Evolutionary conservation across 192 early-diverging fungal genomes (phyloP).

Genomic region (Dimargaris xerosporica): DNA sequence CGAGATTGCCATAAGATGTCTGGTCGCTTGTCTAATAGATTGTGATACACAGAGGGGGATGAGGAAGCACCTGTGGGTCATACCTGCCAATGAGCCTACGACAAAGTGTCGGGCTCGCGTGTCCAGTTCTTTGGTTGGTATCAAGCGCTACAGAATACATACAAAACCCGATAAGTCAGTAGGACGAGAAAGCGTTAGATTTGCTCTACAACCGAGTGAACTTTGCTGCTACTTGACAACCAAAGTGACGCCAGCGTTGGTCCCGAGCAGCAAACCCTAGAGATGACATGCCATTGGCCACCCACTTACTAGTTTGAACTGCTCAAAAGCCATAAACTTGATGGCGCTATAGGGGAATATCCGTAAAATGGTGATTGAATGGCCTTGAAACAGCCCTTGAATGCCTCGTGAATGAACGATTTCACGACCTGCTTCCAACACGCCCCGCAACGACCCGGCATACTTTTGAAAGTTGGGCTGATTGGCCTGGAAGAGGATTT

Average conservation of each 20-base stretch:
- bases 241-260: too few species aligned
- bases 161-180: too few species aligned
- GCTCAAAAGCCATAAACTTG: constrained; percentile 95
- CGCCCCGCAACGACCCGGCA: constrained; percentile 40
- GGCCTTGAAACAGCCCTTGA: constrained; percentile 82
- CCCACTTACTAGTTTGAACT: constrained; percentile 42
- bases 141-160: neutral
- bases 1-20: too few species aligned
- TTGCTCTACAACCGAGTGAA: too few species aligned
- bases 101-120: constrained; percentile 56
- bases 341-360: constrained; percentile 97
- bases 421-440: constrained; percentile 60
- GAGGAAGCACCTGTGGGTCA: constrained; percentile 25
- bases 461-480: constrained; percentile 50
- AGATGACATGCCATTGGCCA: too few species aligned
- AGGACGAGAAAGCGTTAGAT: too few species aligned
- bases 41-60: too few species aligned
- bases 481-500: constrained; percentile 72
- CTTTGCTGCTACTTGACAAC: too few species aligned
- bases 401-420: constrained; percentile 59
- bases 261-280: too few species aligned
- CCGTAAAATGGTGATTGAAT: constrained; percentile 79
- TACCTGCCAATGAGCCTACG: constrained; percentile 70
- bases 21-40: too few species aligned
- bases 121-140: constrained; percentile 48